Evolutionary conservation across 202 grass and related monocot genomes (phyloP), one percentile per base, ranked within the genome.

Genomic region (Panicum hallii): DNA sequence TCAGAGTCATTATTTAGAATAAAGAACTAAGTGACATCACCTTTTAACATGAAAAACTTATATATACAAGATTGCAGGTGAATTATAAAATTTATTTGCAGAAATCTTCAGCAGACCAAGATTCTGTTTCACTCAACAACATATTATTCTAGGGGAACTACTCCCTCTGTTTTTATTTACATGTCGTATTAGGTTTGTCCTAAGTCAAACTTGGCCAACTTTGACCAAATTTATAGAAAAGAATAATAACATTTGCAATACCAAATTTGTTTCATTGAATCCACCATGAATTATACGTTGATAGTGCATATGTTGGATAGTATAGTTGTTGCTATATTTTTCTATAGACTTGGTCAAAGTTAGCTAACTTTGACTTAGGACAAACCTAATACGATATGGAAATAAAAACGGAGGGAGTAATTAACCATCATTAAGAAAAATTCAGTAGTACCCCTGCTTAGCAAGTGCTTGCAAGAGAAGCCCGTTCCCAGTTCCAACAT

Each of bases 401-500:
- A 26, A 26, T 26, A 26, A 26, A 26, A 26, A 26, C 26, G 26
- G 26, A 26, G 26, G 26, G 26, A 26, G 26, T 26, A 66, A 50
- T 52, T 32, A 83, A 76, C 70, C 10, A 82, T 41, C 2, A 72
- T 60, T 52, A 75, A 80, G 63, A 66, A 44, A 54, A 75, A 52
- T 40, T 13, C 6, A 14, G 22, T 41, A 23, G 48, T 97, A 99
- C 97, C 97, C 97, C 46, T 91, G 90, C 74, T 94, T 99, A 47
- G 93, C 93, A 73, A 99, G 82, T 42, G 92, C 79, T 83, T 99
- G 97, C 76, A 99, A 79, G 86, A 99, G 90, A 67, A 97, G 90
- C 34, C 97, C 93, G 1, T 99, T 99, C 50, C 97, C 97, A 72
- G 97, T 97, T 85, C 97, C 97, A 85, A 99, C 50, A 83, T 99